phyloP scores from a whole-genome alignment of 306 rosid genomes.

The Trifolium fragiferum region DNA sequence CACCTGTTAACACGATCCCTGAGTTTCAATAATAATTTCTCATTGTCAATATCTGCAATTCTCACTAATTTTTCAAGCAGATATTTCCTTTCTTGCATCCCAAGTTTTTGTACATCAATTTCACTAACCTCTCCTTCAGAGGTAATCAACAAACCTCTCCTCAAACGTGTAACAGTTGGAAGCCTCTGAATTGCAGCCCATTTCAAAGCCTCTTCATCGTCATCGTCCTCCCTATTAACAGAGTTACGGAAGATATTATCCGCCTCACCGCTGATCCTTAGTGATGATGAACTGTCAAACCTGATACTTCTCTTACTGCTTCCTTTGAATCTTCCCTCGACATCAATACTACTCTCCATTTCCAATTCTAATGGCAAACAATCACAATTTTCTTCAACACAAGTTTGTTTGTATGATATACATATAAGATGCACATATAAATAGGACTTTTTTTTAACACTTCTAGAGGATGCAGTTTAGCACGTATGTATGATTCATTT shows the following conservation, averaged over 20 bases:
- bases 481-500: neutral
- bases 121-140: constrained; percentile 63
- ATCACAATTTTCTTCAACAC: neutral
- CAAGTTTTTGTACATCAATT: constrained; percentile 66
- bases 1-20: constrained; percentile 64
- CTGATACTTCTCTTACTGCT: neutral
- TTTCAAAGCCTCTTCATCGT: constrained; percentile 56
- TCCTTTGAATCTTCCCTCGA: neutral
- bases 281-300: neutral
- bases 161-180: constrained; percentile 49
- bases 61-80: constrained; percentile 70
- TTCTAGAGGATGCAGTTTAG: neutral
- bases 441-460: neutral
- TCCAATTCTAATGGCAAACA: neutral
- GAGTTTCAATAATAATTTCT: constrained; percentile 71
- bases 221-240: constrained; percentile 22
- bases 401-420: neutral
- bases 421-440: neutral
- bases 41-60: constrained; percentile 75
- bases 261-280: neutral
- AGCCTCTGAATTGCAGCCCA: constrained; percentile 57
- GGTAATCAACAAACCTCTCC: constrained; percentile 43
- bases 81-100: constrained; percentile 58
- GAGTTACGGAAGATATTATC: neutral
- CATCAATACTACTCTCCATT: neutral